Evolutionary conservation across 176 grass and related monocot genomes (phyloP), one percentile per base, ranked within the genome.

Genomic region (Oryza officinalis): DNA sequence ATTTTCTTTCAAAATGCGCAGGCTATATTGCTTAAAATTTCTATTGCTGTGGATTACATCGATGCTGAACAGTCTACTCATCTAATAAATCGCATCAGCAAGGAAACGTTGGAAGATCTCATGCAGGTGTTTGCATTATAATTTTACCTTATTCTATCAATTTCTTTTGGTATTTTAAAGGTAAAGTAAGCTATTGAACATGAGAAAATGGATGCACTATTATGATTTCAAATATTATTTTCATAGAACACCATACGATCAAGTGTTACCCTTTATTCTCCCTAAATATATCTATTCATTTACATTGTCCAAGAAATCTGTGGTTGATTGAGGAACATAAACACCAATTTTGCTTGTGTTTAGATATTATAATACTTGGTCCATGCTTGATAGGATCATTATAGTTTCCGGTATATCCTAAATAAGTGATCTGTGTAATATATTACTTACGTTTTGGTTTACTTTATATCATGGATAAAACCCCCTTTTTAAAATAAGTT

Each of bases 1-100:
- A 28, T 38, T 76, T 75, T 83, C 63, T 18, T 75, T 13, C 22
- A 84, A 68, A 6, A 20, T 38, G 32, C 37, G 71, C 70, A 94
- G 92, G 63, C 79, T 50, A 69, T 90, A n/a, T 79, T 94, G 83
- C 84, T 94, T 77, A 88, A 83, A 68, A 87, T 76, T 76, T 79
- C 60, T 25, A 68, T 71, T 71, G 28, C 32, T 69, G 64, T 88
- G 40, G 72, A 91, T 85, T 71, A 40, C 68, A 65, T 82, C 52
- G 63, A 89, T 75, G 26, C 57, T 52, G 65, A 84, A 13, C 67
- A 74, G 49, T 68, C 71, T 27, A 80, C 63, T 68, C 77, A 83
- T 71, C 87, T 82, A 80, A 47, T 79, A 73, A 92, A 83, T 80
- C 89, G 50, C 81, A 87, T 94, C 75, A 90, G 81, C 43, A 92